These are phyloP conservation scores for Helicocarpus griseus DNA, from an alignment of 2,329 filamentous ascomycete genomes.

Conservation along the genomic window DNA sequence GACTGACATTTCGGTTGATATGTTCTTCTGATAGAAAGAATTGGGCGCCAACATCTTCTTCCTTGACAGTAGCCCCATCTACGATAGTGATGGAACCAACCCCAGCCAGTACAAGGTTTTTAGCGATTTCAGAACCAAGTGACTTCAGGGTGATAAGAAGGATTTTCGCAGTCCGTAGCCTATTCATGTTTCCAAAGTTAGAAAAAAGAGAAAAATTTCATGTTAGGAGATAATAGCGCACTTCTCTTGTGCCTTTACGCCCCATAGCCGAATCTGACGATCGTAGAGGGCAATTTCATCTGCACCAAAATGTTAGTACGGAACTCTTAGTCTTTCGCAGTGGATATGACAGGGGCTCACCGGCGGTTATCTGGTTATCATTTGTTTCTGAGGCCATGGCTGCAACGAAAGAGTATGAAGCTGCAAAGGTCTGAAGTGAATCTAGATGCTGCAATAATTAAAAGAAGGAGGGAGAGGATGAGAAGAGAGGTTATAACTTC, in stretches of 20 bases:
- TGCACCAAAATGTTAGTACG: constrained; percentile 23
- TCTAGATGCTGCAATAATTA: too few species aligned
- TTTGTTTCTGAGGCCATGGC: background rate
- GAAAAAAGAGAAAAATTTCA: background rate
- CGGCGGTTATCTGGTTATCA: constrained; percentile 2
- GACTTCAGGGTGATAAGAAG: constrained; percentile 81
- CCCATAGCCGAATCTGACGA: constrained; percentile 94
- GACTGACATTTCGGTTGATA: constrained; percentile 60
- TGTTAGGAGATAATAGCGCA: constrained; percentile 19
- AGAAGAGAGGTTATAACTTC: too few species aligned
- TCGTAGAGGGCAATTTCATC: constrained; percentile 98
- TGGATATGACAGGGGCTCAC: constrained; percentile 19
- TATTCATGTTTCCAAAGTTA: constrained; percentile 35
- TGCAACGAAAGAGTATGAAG: background rate
- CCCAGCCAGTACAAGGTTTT: constrained; percentile 91
- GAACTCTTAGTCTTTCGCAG: constrained; percentile 15
- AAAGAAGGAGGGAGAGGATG: too few species aligned
- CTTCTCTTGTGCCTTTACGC: constrained; percentile 82
- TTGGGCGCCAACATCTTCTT: constrained; percentile 70
- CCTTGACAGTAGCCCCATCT: constrained; percentile 64
- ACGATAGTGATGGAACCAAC: constrained; percentile 83
- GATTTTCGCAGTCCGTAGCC: constrained; percentile 80
- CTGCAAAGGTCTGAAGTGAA: too few species aligned
- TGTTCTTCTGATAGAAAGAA: constrained; percentile 70
- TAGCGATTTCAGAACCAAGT: constrained; percentile 87